Evolutionary conservation across 2,329 filamentous ascomycete genomes (phyloP), one percentile per base, ranked within the genome.

Genomic region (Xylariaceae sp.): DNA sequence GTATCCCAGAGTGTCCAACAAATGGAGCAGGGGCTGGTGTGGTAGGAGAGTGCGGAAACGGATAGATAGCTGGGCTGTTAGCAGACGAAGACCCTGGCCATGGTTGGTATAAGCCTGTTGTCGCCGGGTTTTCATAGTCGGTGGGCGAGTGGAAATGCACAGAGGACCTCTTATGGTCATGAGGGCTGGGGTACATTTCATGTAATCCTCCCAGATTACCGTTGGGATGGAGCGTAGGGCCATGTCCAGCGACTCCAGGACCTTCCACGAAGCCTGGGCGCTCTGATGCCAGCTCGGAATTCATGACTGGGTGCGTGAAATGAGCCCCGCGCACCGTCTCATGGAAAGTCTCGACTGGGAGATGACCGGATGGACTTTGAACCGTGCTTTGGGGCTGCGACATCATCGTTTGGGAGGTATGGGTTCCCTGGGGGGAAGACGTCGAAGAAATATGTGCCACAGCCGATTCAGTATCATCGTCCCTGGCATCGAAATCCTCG

Each of bases 1-100:
- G 35, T 0, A 62, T 51, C 1, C 54, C 40, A 13, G 52, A 28
- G 32, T 61, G 62, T 2, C 54, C 47, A 9, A 59, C 58, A 45
- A 62, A 65, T 4, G 48, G 30, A 17, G 46, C 46, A 32, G 53
- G 49, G 32, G 47, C 29, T 42, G 57, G 55, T 4, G 60, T 47
- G 17, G 65, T 64, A 39, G 64, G 22, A 26, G 6, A 11, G 6
- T 26, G 54, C 12, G 66, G 61, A 38, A 72, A 75, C 1, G 70
- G 54, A 48, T 77, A 78, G 46, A 76, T 57, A 0, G 70, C 49
- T 1, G 70, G 56, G 2, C 64, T 64, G 28, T 56, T 65, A 0
- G 72, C 59, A 0, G 67, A 62, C 1, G 65, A 62, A 3, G 72
- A 70, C 12, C 58, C 58, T 46, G 69, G 70, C 73, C 72, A 76